Evolutionary conservation across 2,329 filamentous ascomycete genomes (phyloP).

Genomic region (Aspergillus versicolor): DNA sequence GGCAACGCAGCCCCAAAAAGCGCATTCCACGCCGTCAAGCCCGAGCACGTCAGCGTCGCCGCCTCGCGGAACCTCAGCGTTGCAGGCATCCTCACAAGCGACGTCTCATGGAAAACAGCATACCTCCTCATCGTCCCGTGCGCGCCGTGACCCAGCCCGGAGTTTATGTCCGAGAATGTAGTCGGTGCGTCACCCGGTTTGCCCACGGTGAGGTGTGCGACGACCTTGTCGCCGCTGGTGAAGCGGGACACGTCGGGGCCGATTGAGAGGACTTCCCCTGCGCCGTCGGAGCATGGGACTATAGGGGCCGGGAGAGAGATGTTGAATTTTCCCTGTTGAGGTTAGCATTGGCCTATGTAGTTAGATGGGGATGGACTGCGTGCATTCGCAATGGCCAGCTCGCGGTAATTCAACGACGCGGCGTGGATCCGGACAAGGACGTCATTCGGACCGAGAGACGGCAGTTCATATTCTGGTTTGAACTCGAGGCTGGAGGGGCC

Average conservation of each 20-base stretch:
- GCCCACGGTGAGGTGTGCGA: slow-evolving; percentile 50
- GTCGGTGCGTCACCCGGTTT: slow-evolving; percentile 46
- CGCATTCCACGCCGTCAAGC: slow-evolving; percentile 53
- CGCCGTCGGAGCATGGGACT: slow-evolving; percentile 41
- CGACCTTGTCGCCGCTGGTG: slow-evolving; percentile 53
- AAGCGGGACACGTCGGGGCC: slow-evolving; percentile 54
- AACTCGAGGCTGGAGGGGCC: slow-evolving; percentile 47
- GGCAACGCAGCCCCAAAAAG: slow-evolving; percentile 46
- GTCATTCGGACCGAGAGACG: slow-evolving; percentile 62
- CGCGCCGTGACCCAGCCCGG: slow-evolving; percentile 47
- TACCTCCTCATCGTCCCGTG: slow-evolving; percentile 52
- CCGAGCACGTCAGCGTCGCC: slow-evolving; percentile 49
- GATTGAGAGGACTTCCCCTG: slow-evolving; percentile 43
- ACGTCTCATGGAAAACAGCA: slow-evolving; percentile 49
- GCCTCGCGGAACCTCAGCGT: slow-evolving; percentile 50
- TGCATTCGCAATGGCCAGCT: slow-evolving; percentile 34
- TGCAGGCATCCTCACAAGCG: slow-evolving; percentile 47
- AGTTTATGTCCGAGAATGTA: slow-evolving; percentile 32
- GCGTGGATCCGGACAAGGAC: slow-evolving; percentile 61
- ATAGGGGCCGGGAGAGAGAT: slow-evolving; percentile 46
- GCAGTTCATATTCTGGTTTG: slow-evolving; percentile 52
- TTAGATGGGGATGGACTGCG: too few species aligned
- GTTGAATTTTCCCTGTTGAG: slow-evolving; percentile 43
- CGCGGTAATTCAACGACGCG: slow-evolving; percentile 43
- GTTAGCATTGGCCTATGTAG: too few species aligned